Conservation (phyloP, 2,329 filamentous ascomycete species). For the Sporothrix brasiliensis region DNA sequence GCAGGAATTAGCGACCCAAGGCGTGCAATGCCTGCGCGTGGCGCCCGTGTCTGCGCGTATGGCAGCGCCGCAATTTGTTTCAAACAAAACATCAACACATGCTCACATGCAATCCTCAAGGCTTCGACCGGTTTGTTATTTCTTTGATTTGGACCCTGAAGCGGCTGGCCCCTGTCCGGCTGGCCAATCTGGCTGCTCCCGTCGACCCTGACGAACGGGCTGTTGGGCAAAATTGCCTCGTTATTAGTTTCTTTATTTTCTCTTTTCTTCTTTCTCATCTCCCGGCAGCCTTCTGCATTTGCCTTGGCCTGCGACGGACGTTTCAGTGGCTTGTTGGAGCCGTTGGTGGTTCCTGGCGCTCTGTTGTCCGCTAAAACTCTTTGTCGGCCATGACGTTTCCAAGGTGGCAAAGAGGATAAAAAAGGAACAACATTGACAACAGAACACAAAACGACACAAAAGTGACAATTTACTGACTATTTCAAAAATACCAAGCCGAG, state of each 20-base stretch:
- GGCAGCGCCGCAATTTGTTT: slow-evolving; percentile 14
- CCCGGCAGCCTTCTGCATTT: background rate
- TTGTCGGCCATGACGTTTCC: background rate
- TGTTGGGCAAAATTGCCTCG: background rate
- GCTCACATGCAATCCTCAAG: background rate
- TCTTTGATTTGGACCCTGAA: background rate
- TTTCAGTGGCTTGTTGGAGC: slow-evolving; percentile 4
- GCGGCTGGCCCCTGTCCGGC: background rate
- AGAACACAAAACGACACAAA: no score
- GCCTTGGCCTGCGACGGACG: background rate
- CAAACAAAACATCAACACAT: slow-evolving; percentile 8
- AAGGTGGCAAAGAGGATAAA: slow-evolving; percentile 14
- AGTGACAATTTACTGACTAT: background rate
- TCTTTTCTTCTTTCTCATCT: background rate
- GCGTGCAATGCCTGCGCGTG: slow-evolving; percentile 8
- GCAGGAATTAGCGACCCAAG: no score
- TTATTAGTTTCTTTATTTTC: background rate
- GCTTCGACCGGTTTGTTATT: no score
- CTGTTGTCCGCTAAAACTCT: background rate
- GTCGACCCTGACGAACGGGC: background rate
- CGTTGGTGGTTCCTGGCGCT: slow-evolving; percentile 14
- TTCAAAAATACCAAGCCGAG: background rate
- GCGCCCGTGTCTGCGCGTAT: slow-evolving; percentile 12
- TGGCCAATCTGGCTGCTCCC: slow-evolving; percentile 11
- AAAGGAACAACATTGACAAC: background rate